Percentiles rank a stretch among this genome's conserved stretches.
Conservation (phyloP, 805 yeast species). For the Helenozyma baotianmanensis region DNA sequence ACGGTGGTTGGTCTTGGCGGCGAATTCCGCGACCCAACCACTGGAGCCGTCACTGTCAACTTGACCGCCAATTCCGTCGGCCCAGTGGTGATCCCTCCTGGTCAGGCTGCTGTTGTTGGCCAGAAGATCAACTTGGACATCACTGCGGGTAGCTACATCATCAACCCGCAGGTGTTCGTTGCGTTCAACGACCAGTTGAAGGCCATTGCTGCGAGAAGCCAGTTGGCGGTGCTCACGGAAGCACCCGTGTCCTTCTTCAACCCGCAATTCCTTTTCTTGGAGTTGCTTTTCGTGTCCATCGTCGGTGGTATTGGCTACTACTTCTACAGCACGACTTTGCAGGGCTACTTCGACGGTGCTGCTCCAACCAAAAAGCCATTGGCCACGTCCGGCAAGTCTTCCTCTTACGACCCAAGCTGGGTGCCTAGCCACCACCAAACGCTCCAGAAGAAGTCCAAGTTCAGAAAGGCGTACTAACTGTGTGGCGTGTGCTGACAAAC, state of each 20-base stretch:
- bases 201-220: conserved; percentile 54
- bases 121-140: conserved; percentile 61
- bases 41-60: conserved; percentile 51
- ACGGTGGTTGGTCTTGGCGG: conserved; percentile 70
- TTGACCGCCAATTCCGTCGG: conserved; percentile 63
- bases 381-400: conserved; percentile 9
- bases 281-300: conserved; percentile 40
- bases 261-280: conserved; percentile 66
- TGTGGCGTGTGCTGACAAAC: too few relatives aligned
- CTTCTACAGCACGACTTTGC: conserved; percentile 41
- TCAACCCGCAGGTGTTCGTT: conserved; percentile 58
- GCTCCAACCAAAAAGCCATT: conserved; percentile 25
- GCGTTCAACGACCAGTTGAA: conserved; percentile 46
- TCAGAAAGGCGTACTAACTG: conserved; percentile 13
- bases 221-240: conserved; percentile 56
- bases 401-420: conserved; percentile 14
- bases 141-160: conserved; percentile 50
- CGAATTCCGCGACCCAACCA: conserved; percentile 49
- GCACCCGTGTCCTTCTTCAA: conserved; percentile 64
- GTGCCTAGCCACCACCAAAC: conserved; percentile 11
- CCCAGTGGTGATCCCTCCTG: conserved; percentile 49
- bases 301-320: conserved; percentile 36
- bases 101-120: conserved; percentile 44
- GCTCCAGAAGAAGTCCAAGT: conserved; percentile 8
- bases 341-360: conserved; percentile 38